A percentile compares a stretch with the other conserved stretches of the same genome.
These are phyloP conservation scores for Cadophora gregata DNA, from an alignment of 2,329 filamentous ascomycete genomes.

Conservation along the genomic window DNA sequence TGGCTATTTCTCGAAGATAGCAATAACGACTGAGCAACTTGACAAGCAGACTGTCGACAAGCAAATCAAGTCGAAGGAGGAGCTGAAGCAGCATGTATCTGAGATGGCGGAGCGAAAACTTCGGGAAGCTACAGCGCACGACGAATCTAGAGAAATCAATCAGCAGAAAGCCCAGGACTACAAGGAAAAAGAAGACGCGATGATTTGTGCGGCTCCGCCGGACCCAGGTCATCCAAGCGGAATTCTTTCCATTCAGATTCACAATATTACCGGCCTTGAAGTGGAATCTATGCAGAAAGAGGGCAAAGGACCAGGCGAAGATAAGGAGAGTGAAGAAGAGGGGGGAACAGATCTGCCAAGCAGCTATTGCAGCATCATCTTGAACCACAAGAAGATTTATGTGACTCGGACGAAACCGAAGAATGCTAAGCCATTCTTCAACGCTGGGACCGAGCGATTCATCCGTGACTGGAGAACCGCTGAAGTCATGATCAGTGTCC, in stretches of 20 bases:
- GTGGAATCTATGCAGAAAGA: slow-evolving; percentile 37
- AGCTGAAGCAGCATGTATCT: slow-evolving; percentile 63
- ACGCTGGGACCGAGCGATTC: slow-evolving; percentile 76
- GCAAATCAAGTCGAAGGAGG: slow-evolving; percentile 60
- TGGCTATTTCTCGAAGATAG: slow-evolving; percentile 72
- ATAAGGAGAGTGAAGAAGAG: slow-evolving; percentile 65
- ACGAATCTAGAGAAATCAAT: slow-evolving; percentile 63
- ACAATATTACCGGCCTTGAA: slow-evolving; percentile 41
- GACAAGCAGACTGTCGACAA: slow-evolving; percentile 64
- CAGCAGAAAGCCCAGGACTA: slow-evolving; percentile 73
- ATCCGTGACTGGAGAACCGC: slow-evolving; percentile 70
- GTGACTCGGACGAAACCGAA: slow-evolving; percentile 78
- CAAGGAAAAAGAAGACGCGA: slow-evolving; percentile 63
- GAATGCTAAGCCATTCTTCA: slow-evolving; percentile 80
- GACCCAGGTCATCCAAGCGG: slow-evolving; percentile 66
- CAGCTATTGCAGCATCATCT: slow-evolving; percentile 73
- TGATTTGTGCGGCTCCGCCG: slow-evolving; percentile 73
- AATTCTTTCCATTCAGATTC: slow-evolving; percentile 54
- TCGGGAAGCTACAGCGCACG: slow-evolving; percentile 63
- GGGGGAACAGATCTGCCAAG: slow-evolving; percentile 69
- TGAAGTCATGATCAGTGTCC: slow-evolving; percentile 71
- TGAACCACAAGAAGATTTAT: slow-evolving; percentile 74
- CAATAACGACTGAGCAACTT: slow-evolving; percentile 67
- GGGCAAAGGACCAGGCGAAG: slow-evolving; percentile 37
- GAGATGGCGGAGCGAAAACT: slow-evolving; percentile 64